Evolutionary conservation across 2,329 filamentous ascomycete species (phyloP), one percentile per base, ranked within the genome.

Genomic region (Tolypocladium endophyticum): DNA sequence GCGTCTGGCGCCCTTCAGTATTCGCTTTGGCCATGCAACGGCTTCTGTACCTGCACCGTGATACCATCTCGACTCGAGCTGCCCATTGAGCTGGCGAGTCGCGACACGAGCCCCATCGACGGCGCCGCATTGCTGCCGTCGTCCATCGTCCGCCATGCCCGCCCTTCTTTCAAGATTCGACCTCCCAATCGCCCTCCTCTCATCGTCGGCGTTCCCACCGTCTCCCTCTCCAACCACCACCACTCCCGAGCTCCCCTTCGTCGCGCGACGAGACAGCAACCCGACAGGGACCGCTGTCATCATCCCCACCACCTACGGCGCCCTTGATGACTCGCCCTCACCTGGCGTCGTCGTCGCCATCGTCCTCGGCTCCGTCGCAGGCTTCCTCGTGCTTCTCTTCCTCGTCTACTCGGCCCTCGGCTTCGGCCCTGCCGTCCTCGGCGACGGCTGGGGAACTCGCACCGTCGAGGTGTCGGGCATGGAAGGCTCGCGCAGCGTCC

Each of bases 351-450:
- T 80, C 18, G 77, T 70, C 12, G 77, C 72, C 64, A 77, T 79
- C 60, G 75, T 77, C 5, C 70, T 80, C 57, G 77, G 77, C 63
- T 72, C 75, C 50, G 73, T 79, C 55, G 75, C 71, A 35, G 82
- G 77, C 58, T 81, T 85, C 68, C 68, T 84, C 38, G 72, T 85
- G 39, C 62, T 84, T 16, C 70, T 84, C 36, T 79, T 79, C 69
- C 66, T 84, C 16, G 63, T 84, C 60, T 82, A 81, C 68, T 74
- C 76, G 2, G 74, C 73, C n/a, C 70, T 82, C 36, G 77, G 78
- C 61, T 73, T 77, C 36, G 74, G 73, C 1, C 76, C 74, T 1
- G 66, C 71, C 43, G 68, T 68, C 58, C 62, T 68, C 55, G 38
- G 61, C 64, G 39, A 30, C 38, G 54, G 39, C 45, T 50, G 50